Evolutionary conservation across 2,329 filamentous ascomycete genomes (phyloP), one percentile per base, ranked within the genome.

Genomic region (Didymosphaeria variabile): DNA sequence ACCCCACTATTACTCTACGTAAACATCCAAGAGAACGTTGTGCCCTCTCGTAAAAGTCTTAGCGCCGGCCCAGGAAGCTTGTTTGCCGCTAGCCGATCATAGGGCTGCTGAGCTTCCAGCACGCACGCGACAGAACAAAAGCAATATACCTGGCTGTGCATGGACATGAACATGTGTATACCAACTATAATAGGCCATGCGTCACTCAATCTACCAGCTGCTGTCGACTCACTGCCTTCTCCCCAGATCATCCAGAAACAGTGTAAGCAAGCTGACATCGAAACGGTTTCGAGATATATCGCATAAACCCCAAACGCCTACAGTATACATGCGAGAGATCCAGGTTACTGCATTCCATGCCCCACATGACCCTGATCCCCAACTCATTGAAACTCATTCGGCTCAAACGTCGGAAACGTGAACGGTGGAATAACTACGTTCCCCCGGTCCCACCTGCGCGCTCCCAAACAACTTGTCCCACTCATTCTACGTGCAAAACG

Each of bases 391-490:
- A 76, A 42, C 57, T 76, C 68, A 10, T 59, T 53, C 0, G 67
- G 58, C 19, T 66, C 68, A 44, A 77, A 74, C 7, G 67, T 66
- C 21, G 76, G 75, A 47, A 78, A 79, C 2, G 70, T 72, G 63
- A 70, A 79, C 1, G 76, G 75, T 21, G 75, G 76, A 21, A 78
- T 76, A 21, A 75, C 59, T 55, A 79, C 67, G 32, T 72, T 68
- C 9, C 69, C 69, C 70, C 0, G 66, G 63, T 9, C 65, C 68
- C 51, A 68, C 62, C 23, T 75, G 67, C 6, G 71, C 67, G n/a
- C 74, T 68, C 8, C 77, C 75, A 67, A 83, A 84, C 38, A 81
- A 77, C 59, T 76, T 74, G 57, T 84, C 80, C 72, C 80, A 82
- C 68, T 83, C 81, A 55, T 79, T 80, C 82, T 84, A 40, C 36